phyloP scores from a whole-genome alignment of 306 rosid species.

The Rosa chinensis region DNA sequence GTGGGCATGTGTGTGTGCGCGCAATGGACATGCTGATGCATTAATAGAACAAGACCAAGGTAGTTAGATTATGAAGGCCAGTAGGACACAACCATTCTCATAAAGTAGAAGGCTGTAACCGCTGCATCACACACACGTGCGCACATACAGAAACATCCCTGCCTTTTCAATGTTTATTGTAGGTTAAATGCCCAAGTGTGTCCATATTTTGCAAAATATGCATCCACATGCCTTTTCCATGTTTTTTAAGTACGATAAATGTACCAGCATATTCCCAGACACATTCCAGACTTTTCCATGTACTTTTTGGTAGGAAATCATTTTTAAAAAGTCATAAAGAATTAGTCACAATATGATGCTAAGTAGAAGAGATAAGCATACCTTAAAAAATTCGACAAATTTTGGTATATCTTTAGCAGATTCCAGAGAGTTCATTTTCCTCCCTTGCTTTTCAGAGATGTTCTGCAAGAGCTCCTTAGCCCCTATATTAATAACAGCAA shows the following conservation, averaged over 20 bases:
- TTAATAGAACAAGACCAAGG: background rate
- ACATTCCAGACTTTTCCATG: background rate
- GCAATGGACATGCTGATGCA: background rate
- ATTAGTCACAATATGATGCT: slow-evolving; percentile 20
- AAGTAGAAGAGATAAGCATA: slow-evolving; percentile 34
- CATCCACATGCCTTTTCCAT: background rate
- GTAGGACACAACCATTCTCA: background rate
- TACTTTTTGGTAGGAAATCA: background rate
- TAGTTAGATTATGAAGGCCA: background rate
- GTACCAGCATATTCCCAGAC: background rate
- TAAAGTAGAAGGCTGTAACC: background rate
- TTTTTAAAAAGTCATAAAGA: background rate
- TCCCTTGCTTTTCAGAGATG: slow-evolving; percentile 93
- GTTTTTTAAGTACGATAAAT: background rate
- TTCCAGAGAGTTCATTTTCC: slow-evolving; percentile 70
- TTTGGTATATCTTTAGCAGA: slow-evolving; percentile 76
- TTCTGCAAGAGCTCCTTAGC: slow-evolving; percentile 82
- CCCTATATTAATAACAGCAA: slow-evolving; percentile 50
- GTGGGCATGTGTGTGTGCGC: background rate
- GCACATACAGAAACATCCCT: background rate
- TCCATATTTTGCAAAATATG: background rate
- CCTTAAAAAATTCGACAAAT: slow-evolving; percentile 79
- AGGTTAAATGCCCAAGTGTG: background rate
- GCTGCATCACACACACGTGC: background rate
- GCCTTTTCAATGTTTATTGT: background rate